Conservation (phyloP, 352 stramenopile genomes). For the Lagenidium sp. region DNA sequence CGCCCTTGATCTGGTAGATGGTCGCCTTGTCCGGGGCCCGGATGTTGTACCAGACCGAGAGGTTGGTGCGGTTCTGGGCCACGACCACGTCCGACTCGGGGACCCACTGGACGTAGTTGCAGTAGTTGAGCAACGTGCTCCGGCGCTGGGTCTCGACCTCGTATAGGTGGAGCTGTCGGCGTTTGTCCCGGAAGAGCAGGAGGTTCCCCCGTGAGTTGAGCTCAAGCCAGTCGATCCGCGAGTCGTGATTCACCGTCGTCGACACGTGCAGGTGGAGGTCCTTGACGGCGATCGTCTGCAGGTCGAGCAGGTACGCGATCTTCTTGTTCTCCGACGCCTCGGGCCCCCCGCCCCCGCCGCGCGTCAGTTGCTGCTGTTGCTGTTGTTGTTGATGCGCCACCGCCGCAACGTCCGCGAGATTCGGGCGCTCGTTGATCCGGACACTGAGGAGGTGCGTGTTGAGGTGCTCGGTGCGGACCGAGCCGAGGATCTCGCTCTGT, state of each 20-base stretch:
- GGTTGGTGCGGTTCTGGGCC: conserved; percentile 85
- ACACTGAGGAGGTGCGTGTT: conserved; percentile 90
- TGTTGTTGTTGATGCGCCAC: conserved; percentile 15
- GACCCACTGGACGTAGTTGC: conserved; percentile 96
- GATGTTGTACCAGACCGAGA: conserved; percentile 97
- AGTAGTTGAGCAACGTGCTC: conserved; percentile 90
- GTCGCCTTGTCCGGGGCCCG: conserved; percentile 89
- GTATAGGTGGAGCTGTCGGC: conserved; percentile 87
- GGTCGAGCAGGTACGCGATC: conserved; percentile 90
- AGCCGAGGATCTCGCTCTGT: conserved; percentile 88
- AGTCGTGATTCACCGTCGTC: conserved; percentile 89
- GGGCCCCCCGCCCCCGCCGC: conserved; percentile 1
- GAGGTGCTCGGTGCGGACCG: conserved; percentile 87
- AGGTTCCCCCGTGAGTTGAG: conserved; percentile 88
- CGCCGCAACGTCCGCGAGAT: conserved; percentile 18
- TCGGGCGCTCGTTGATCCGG: conserved; percentile 87
- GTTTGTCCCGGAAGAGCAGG: conserved; percentile 91
- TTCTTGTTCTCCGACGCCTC: conserved; percentile 86
- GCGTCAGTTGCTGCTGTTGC: conserved; percentile 2
- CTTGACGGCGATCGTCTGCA: conserved; percentile 89
- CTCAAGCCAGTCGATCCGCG: conserved; percentile 92
- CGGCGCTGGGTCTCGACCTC: conserved; percentile 83
- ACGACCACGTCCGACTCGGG: conserved; percentile 94
- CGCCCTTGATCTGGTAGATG: conserved; percentile 92
- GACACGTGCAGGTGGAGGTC: conserved; percentile 69